phyloP scores from a whole-genome alignment of 495 filamentous ascomycete species.

The Penicillium atrosanguineum region DNA sequence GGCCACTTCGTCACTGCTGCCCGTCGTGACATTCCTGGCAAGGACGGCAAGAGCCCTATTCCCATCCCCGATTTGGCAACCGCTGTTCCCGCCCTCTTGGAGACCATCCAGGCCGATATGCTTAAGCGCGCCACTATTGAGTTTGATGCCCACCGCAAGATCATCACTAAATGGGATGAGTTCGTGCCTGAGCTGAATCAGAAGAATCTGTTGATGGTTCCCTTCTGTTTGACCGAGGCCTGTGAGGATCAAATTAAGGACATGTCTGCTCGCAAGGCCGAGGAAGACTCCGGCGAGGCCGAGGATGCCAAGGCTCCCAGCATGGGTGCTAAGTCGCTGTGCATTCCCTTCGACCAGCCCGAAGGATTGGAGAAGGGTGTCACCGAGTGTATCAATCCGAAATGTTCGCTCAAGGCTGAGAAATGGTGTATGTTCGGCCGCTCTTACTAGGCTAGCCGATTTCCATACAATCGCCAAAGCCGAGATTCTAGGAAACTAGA shows the following conservation, averaged over 20 bases:
- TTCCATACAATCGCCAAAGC: not conserved
- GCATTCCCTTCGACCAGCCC: conserved; percentile 96
- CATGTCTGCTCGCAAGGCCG: conserved; percentile 67
- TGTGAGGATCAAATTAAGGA: conserved; percentile 96
- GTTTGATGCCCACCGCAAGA: conserved; percentile 73
- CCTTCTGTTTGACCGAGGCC: conserved; percentile 72
- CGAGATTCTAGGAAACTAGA: not conserved
- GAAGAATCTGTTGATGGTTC: conserved; percentile 89
- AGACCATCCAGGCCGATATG: conserved; percentile 83
- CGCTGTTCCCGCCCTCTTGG: conserved; percentile 73
- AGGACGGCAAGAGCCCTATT: conserved; percentile 70
- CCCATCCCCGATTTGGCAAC: conserved; percentile 66
- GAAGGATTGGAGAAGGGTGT: conserved; percentile 71
- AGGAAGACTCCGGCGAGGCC: conserved; percentile 62
- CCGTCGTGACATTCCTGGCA: conserved; percentile 72
- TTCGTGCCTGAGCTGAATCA: conserved; percentile 81
- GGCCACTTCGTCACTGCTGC: conserved; percentile 79
- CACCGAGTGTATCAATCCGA: conserved; percentile 86
- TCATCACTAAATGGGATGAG: conserved; percentile 83
- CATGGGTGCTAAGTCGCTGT: conserved; percentile 97
- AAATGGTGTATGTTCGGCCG: conserved; percentile 87
- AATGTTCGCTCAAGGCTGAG: conserved; percentile 70
- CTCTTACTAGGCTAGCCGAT: conserved; percentile 21
- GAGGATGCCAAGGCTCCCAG: conserved; percentile 79
- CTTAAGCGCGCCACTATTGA: conserved; percentile 76